Percentiles rank a stretch among this genome's conserved stretches.
Conservation (phyloP, 768 basidiomycete genomes). For the Sporobolomyces pararoseus region DNA sequence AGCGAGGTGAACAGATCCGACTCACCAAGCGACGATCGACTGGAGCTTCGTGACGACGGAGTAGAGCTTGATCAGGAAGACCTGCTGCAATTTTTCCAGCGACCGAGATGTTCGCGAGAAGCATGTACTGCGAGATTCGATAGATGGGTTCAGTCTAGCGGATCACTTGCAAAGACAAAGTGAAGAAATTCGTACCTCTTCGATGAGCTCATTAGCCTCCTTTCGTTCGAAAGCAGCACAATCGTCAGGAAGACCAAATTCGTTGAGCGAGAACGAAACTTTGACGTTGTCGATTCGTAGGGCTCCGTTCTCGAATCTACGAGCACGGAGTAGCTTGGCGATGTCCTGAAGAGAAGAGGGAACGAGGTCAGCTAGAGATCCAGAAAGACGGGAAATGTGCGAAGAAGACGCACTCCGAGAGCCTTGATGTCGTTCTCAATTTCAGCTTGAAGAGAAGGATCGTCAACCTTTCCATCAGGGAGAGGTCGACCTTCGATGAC, state of each 20-base stretch:
- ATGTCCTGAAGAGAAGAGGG: slow-evolving; percentile 51
- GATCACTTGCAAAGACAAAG: no score
- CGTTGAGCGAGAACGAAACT: slow-evolving; percentile 74
- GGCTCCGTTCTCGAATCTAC: slow-evolving; percentile 75
- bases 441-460: slow-evolving; percentile 48
- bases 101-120: slow-evolving; percentile 80
- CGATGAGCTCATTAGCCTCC: slow-evolving; percentile 75
- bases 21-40: slow-evolving; percentile 83
- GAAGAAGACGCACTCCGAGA: slow-evolving; percentile 53
- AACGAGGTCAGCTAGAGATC: background rate
- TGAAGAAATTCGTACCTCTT: slow-evolving; percentile 89
- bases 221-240: slow-evolving; percentile 63
- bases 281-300: slow-evolving; percentile 66
- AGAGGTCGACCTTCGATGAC: slow-evolving; percentile 72
- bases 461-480: slow-evolving; percentile 54
- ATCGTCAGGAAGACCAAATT: slow-evolving; percentile 70
- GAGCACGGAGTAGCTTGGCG: slow-evolving; percentile 66
- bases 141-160: no score
- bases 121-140: slow-evolving; percentile 68
- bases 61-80: slow-evolving; percentile 92
- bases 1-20: slow-evolving; percentile 12
- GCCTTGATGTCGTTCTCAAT: slow-evolving; percentile 72
- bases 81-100: slow-evolving; percentile 90
- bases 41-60: slow-evolving; percentile 89
- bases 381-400: no score